phyloP scores from a whole-genome alignment of 2,329 filamentous ascomycete species.

The Phialophora chinensis region DNA sequence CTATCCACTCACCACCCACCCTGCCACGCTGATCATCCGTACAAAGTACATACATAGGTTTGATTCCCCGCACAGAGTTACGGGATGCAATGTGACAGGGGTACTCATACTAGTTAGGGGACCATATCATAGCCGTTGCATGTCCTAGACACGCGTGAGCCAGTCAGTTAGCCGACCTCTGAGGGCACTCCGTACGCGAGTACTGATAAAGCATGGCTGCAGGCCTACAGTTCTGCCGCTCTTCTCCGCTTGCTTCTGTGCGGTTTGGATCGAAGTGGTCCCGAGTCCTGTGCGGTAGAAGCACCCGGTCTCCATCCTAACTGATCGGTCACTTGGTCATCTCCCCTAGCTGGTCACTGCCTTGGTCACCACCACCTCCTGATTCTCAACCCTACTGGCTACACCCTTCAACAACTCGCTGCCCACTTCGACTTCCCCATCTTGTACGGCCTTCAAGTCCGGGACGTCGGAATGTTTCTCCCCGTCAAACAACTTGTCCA shows the following conservation, averaged over 20 bases:
- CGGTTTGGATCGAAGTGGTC: neutral
- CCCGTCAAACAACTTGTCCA: conserved; percentile 40
- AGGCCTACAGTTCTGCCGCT: neutral
- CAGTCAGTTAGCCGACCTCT: neutral
- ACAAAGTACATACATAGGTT: neutral
- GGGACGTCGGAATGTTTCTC: conserved; percentile 32
- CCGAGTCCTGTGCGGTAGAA: neutral
- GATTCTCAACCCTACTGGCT: conserved; percentile 1
- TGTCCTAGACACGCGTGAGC: neutral
- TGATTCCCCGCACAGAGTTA: conserved; percentile 7
- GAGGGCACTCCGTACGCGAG: neutral
- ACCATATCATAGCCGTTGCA: neutral
- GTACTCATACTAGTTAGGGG: neutral
- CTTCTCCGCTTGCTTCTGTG: neutral
- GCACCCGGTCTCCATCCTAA: neutral
- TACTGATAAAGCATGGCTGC: neutral
- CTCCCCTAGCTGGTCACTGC: neutral
- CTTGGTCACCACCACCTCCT: conserved; percentile 5
- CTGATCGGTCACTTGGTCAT: neutral
- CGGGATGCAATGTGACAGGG: neutral
- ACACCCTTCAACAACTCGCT: conserved; percentile 19
- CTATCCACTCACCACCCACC: neutral
- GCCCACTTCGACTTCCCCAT: conserved; percentile 25
- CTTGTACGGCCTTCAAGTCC: conserved; percentile 15
- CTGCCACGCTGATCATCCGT: neutral